phyloP scores from a whole-genome alignment of 345 rosid species.

The Eucalyptus urophylla region DNA sequence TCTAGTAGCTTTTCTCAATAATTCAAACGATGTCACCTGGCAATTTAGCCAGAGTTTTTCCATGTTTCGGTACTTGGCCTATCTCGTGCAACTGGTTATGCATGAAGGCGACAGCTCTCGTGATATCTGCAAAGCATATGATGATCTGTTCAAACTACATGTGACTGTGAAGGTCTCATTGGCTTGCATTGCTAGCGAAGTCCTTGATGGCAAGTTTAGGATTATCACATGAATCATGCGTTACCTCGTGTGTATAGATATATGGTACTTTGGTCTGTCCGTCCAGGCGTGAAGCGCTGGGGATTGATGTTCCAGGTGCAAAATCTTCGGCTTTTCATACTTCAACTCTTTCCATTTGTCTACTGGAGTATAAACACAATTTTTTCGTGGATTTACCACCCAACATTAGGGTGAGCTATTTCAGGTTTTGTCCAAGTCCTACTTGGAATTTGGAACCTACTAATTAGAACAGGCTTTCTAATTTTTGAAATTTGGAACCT shows the following conservation, averaged over 20 bases:
- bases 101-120: not conserved
- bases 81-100: not conserved
- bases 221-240: not conserved
- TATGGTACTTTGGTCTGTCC: not conserved
- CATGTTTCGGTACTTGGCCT: not conserved
- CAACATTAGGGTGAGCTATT: not conserved
- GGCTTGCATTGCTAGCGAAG: not conserved
- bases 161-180: not conserved
- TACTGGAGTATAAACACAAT: not conserved
- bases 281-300: not conserved
- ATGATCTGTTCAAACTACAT: not conserved
- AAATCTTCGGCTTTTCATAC: not conserved
- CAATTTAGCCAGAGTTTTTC: not conserved
- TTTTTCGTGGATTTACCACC: not conserved
- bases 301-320: not conserved
- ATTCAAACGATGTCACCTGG: not conserved
- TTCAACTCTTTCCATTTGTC: not conserved
- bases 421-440: fast-evolving
- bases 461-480: too few species aligned
- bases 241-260: not conserved
- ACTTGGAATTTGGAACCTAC: not conserved
- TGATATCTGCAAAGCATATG: not conserved
- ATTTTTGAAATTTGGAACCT: not conserved
- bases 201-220: not conserved
- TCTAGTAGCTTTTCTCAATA: not conserved